phyloP scores from a whole-genome alignment of 345 rosid genomes.

The Orychophragmus violaceus region DNA sequence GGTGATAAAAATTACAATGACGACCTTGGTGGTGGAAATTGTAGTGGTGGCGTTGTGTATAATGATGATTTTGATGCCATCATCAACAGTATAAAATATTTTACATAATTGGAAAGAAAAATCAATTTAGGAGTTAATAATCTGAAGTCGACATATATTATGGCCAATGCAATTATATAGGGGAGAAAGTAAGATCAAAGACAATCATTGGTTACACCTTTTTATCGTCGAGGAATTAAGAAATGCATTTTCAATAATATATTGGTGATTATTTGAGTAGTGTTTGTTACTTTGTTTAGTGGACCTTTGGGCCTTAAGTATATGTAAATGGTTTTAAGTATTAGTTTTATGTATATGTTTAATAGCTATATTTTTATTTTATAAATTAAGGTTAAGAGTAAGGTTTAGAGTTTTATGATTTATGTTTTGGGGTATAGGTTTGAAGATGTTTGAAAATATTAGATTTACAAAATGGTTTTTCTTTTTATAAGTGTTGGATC shows the following conservation, averaged over 20 bases:
- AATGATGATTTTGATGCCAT: constrained; percentile 2
- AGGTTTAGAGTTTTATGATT: too few relatives aligned
- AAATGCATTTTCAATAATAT: background rate
- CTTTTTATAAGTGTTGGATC: too few relatives aligned
- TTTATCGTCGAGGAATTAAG: constrained; percentile 8
- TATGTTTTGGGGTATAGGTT: too few relatives aligned
- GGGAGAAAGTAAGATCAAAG: background rate
- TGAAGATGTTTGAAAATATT: too few relatives aligned
- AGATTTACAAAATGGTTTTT: too few relatives aligned
- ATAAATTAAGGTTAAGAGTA: too few relatives aligned
- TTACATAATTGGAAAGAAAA: background rate
- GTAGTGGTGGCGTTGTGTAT: background rate
- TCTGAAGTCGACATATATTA: constrained; percentile 3
- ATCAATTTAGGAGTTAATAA: background rate
- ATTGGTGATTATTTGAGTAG: background rate
- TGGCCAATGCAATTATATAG: constrained; percentile 2
- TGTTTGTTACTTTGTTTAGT: constrained; percentile 1
- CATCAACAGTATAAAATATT: constrained; percentile 5
- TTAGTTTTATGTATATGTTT: too few relatives aligned
- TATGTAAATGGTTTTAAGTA: too few relatives aligned
- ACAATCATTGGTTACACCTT: constrained; percentile 2
- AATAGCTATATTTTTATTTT: too few relatives aligned
- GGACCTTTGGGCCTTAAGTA: too few relatives aligned
- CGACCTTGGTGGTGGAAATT: background rate
- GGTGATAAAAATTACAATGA: background rate